Percentiles rank a stretch among this genome's conserved stretches.
These are phyloP conservation scores for Aphanomyces astaci DNA, from an alignment of 352 stramenopile genomes.

Conservation along the genomic window DNA sequence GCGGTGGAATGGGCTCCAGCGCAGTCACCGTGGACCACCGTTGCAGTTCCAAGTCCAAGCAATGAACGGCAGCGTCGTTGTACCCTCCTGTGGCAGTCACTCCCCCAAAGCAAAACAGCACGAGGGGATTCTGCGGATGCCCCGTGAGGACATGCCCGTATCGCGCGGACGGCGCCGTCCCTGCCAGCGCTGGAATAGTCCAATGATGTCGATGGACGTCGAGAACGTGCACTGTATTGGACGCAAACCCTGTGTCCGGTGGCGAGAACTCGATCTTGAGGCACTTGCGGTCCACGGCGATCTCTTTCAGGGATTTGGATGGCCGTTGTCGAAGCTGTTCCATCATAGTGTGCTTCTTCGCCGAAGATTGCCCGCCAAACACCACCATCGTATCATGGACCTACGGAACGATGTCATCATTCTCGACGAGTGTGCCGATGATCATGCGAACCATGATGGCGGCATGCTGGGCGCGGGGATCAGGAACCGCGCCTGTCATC, in stretches of 20 bases:
- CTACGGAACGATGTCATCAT: background rate
- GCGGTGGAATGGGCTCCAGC: constrained; percentile 4
- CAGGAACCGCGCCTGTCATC: constrained; percentile 4
- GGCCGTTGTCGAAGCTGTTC: background rate
- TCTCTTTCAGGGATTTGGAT: background rate
- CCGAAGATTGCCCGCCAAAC: constrained; percentile 9
- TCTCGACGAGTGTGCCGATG: background rate
- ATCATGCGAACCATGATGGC: background rate
- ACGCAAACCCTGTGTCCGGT: constrained; percentile 11
- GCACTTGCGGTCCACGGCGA: background rate
- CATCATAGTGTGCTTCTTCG: background rate
- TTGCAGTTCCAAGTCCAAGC: constrained; percentile 5
- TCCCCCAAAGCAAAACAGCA: constrained; percentile 10
- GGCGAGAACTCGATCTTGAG: background rate
- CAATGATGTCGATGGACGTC: background rate
- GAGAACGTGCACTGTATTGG: background rate
- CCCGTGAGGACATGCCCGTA: constrained; percentile 2
- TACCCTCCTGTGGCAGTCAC: background rate
- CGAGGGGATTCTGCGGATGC: background rate
- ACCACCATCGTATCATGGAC: constrained; percentile 8
- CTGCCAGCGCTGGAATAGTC: background rate
- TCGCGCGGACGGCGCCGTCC: background rate
- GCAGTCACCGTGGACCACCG: constrained; percentile 6
- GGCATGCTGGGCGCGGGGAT: background rate
- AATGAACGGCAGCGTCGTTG: background rate